Evolutionary conservation across 495 filamentous ascomycete species (phyloP).

Genomic region (Bombardia bombarda): DNA sequence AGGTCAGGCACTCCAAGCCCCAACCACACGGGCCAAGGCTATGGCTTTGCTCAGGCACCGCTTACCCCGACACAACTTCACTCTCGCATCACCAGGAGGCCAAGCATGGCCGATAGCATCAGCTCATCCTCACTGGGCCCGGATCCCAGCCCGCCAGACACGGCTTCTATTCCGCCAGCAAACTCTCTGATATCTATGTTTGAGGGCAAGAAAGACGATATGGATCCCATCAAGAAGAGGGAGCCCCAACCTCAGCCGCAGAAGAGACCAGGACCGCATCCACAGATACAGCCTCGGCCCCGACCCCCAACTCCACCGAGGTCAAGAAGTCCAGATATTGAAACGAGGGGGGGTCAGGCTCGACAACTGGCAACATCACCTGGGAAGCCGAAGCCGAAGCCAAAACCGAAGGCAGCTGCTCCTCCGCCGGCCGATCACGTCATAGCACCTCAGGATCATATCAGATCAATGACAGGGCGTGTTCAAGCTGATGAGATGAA

Average conservation of each 20-base stretch:
- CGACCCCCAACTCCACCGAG: conserved; percentile 4
- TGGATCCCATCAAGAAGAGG: conserved; percentile 33
- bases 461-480: too few species aligned
- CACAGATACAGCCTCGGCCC: neutral
- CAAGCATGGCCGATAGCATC: conserved; percentile 5
- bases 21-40: conserved; percentile 11
- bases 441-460: neutral
- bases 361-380: neutral
- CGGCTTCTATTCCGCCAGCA: conserved; percentile 46
- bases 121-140: conserved; percentile 12
- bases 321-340: neutral
- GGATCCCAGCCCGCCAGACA: conserved; percentile 34
- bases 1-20: conserved; percentile 36
- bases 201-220: conserved; percentile 32
- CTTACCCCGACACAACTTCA: conserved; percentile 13
- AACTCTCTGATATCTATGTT: conserved; percentile 55
- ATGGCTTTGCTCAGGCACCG: conserved; percentile 6
- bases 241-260: neutral
- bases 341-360: neutral
- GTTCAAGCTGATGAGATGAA: too few species aligned
- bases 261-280: neutral
- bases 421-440: neutral
- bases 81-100: conserved; percentile 13
- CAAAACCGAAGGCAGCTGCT: conserved; percentile 8
- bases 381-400: conserved; percentile 10